Conservation (phyloP, 2,329 filamentous ascomycete genomes). For the Trichoderma endophyticum region DNA sequence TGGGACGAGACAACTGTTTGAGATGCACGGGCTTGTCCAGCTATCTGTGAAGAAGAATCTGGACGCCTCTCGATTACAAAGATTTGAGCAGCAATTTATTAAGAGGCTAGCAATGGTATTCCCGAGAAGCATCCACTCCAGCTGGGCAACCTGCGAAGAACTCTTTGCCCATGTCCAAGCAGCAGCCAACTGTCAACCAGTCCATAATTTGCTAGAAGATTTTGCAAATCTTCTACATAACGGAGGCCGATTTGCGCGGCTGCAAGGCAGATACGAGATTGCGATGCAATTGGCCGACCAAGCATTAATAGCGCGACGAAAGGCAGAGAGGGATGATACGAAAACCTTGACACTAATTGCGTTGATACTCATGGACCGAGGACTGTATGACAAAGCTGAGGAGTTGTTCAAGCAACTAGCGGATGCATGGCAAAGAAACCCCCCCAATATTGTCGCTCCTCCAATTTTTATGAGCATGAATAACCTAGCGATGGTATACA, state of each 20-base stretch:
- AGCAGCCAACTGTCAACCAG: background rate
- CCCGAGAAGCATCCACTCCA: conserved; percentile 8
- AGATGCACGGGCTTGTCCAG: conserved; percentile 22
- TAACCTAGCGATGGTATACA: conserved; percentile 20
- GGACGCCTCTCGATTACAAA: background rate
- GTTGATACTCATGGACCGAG: background rate
- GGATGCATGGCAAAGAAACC: background rate
- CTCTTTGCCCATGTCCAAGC: background rate
- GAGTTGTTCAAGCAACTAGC: background rate
- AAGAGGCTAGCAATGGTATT: conserved; percentile 20
- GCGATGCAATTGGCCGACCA: background rate
- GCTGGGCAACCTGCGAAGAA: background rate
- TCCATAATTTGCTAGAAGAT: background rate
- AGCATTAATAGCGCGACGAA: background rate
- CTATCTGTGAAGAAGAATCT: conserved; percentile 4
- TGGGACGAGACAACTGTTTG: background rate
- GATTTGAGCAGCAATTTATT: background rate
- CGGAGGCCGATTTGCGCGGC: background rate
- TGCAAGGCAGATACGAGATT: conserved; percentile 4
- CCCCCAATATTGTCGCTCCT: too few species aligned
- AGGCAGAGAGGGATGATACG: background rate
- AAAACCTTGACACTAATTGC: background rate
- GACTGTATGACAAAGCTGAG: background rate
- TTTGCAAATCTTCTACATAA: conserved; percentile 5
- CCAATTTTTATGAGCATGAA: background rate